phyloP scores from a whole-genome alignment of 2,329 filamentous ascomycete species.

The Fusarium sp. region DNA sequence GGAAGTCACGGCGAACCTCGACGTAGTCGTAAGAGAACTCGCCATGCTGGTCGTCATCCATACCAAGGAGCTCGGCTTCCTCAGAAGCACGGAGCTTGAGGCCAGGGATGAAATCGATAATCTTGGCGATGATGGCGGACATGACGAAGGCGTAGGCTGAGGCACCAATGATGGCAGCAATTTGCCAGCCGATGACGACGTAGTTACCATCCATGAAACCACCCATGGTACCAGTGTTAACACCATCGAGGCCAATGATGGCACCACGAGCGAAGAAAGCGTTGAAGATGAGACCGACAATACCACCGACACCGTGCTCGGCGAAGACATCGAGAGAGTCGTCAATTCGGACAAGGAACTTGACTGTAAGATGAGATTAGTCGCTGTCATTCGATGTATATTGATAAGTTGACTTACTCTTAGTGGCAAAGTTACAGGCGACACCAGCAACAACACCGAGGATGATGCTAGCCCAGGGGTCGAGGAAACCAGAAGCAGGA shows the following conservation, averaged over 20 bases:
- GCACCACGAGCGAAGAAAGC: constrained; percentile 76
- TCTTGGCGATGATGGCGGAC: constrained; percentile 78
- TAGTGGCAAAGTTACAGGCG: constrained; percentile 75
- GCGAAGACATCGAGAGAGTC: constrained; percentile 79
- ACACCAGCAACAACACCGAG: constrained; percentile 75
- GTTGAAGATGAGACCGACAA: constrained; percentile 78
- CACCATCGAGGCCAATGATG: constrained; percentile 80
- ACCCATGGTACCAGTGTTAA: constrained; percentile 75
- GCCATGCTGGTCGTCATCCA: constrained; percentile 91
- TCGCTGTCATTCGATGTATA: not conserved
- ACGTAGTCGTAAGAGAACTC: constrained; percentile 94
- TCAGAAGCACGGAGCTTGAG: constrained; percentile 83
- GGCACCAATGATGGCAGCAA: constrained; percentile 78
- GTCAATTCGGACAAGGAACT: constrained; percentile 73
- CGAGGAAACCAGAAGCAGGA: constrained; percentile 75
- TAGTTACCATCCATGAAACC: constrained; percentile 83
- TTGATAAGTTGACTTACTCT: constrained; percentile 52
- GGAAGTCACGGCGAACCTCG: constrained; percentile 87
- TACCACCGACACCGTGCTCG: constrained; percentile 76
- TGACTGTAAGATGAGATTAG: constrained; percentile 55
- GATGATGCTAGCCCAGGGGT: constrained; percentile 74
- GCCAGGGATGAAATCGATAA: constrained; percentile 80
- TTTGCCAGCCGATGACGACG: constrained; percentile 80
- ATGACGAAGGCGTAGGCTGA: constrained; percentile 78
- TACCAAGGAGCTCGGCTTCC: constrained; percentile 85